A percentile compares a stretch with the other conserved stretches of the same genome.
These are phyloP conservation scores for Solanum paucissectum DNA, from an alignment of 257 asterid species.

Conservation along the genomic window DNA sequence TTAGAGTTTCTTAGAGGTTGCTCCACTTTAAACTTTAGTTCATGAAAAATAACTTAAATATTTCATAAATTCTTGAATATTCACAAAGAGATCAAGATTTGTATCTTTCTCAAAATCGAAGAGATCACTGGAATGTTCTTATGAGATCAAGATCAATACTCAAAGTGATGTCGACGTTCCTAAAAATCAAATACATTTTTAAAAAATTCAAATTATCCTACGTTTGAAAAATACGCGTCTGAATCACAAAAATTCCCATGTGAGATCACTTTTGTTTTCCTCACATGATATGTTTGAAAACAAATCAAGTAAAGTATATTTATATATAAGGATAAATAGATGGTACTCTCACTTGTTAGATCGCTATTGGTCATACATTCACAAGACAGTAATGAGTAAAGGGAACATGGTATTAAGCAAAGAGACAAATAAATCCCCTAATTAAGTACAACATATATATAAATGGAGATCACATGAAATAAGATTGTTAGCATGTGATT, in stretches of 20 bases:
- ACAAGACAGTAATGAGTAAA: conserved; percentile 12
- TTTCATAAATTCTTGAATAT: not conserved
- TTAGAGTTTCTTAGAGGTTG: not conserved
- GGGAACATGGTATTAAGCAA: conserved; percentile 2
- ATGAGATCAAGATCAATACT: not conserved
- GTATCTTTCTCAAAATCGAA: not conserved
- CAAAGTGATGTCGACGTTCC: not conserved
- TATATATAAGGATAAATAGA: not conserved
- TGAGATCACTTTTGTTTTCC: not conserved
- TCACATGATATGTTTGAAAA: not conserved
- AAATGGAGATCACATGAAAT: conserved; percentile 33
- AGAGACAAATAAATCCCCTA: conserved; percentile 21
- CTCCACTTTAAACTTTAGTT: not conserved
- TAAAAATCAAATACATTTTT: too few relatives aligned
- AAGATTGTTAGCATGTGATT: conserved; percentile 30
- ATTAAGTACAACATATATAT: not conserved
- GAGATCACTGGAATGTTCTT: too few relatives aligned
- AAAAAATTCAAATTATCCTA: not conserved
- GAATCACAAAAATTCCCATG: not conserved
- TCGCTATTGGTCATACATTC: not conserved
- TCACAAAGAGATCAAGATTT: too few relatives aligned
- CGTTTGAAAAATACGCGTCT: not conserved
- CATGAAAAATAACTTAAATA: not conserved
- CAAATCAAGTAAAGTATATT: not conserved
- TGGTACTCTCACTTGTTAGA: not conserved